Base-by-base conservation (phyloP, 352 stramenopile genomes). In the Phytopythium aichiense region DNA sequence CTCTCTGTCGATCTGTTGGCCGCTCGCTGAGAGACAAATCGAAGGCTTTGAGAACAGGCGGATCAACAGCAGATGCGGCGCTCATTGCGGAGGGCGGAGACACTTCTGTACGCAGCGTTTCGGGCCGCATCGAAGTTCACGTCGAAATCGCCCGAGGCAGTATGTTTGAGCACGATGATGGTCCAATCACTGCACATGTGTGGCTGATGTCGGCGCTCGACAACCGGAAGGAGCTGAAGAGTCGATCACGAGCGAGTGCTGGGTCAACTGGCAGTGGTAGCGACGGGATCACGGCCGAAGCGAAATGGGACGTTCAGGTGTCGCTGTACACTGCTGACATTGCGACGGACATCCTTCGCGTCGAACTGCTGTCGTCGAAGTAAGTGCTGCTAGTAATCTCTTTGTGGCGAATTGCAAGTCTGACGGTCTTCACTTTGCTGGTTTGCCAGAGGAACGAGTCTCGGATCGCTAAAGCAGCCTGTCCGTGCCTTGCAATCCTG, bases 321-420 rank as follows among this genome's bases (percentile, higher is more conserved):
- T 82, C 77, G 4, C 46, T 86, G 9, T 86, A 73, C 60, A 73
- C 72, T 12, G 48, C 42, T n/a, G 64, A 82, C 40, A 58, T 79
- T n/a, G 54, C 40, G 0, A 64, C 43, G 2, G 74, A 82, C 7
- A 55, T 82, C 18, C 60, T 82, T 18, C 71, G 71, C n/a, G 33
- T 67, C 7, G 74, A 82, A 28, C 25, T 81, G 2, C 43, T 77
- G n/a, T 76, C 70, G 2, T 38, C 63, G 2, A 71, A 68, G 73
- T 81, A 70, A 37, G 68, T 73, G 18, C 0, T 28, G 28, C 28
- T 31, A 5, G 3, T 2, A 31, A 31, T 31, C 28, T 31, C 28
- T 31, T 31, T 5, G 28, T 31, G 28, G 28, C 28, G 4, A 0
- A n/a, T 54, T 9, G 13, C 12, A 38, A 35, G 2, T 33, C 35